Base-by-base conservation (phyloP, 768 basidiomycete genomes). In the Astraeus odoratus region DNA sequence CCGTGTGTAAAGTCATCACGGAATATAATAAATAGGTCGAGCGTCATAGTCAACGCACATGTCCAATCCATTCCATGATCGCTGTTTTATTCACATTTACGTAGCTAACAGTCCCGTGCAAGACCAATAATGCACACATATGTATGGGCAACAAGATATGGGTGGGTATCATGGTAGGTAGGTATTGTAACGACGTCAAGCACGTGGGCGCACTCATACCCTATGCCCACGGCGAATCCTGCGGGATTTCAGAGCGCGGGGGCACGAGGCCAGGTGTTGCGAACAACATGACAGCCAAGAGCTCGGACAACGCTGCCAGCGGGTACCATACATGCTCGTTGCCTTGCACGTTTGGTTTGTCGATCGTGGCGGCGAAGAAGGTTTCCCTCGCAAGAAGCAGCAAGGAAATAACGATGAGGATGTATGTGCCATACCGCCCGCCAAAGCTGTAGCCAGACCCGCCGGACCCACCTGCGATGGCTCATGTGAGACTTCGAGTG, bases 271-370 rank as follows among this genome's bases (percentile, higher is more conserved):
- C 64, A 4, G 61, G 63, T 3, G 53, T 31, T 13, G 53, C 42
- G 42, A 64, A 66, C 25, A 65, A 40, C 33, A 42, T 3, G 12
- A 63, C 56, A 8, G 59, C 66, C 19, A 68, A 41, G 25, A 60
- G 48, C 40, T 68, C 66, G 9, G 67, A 53, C 12, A 61, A 41
- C 2, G 49, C 67, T 18, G 58, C 27, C 23, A 69, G 50, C 3
- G 66, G 65, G 30, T 65, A 67, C 58, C 63, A 66, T 7, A 64
- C 25, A 1, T 43, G 49, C 35, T 68, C 64, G 13, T 60, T 53
- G 33, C 57, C 53, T 40, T 66, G 62, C 3, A 38, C 13, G 0
- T 39, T n/a, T 1, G 19, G 1, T 1, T 57, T 31, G 39, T 31
- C 30, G 22, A 43, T 41, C 5, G 60, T 65, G 5, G 56, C 61